A percentile compares a stretch with the other conserved stretches of the same genome.
phyloP scores from a whole-genome alignment of 129 eudicot species.

The Chrysanthemum makinoi region DNA sequence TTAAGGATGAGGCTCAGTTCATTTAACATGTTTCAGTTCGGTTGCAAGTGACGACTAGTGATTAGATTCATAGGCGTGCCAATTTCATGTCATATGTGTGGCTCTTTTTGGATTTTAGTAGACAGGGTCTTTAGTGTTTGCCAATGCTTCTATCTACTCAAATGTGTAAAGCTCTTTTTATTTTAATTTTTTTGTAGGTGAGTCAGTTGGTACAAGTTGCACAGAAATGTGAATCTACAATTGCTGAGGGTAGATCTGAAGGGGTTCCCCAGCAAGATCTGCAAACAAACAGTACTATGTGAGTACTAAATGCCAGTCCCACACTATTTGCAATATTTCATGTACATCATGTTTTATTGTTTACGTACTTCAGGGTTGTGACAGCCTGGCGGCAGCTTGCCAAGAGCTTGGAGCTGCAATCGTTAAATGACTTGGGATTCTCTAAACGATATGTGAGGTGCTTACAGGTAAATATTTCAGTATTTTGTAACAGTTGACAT shows the following conservation, averaged over 20 bases:
- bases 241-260: conserved; percentile 80
- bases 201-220: conserved; percentile 85
- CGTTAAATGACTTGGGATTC: conserved; percentile 87
- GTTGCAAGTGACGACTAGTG: too few relatives aligned
- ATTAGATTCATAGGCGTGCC: too few relatives aligned
- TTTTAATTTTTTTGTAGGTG: conserved; percentile 51
- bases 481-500: background rate
- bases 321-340: too few relatives aligned
- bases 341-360: conserved; percentile 9
- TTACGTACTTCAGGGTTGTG: conserved; percentile 61
- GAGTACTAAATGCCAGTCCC: conserved; percentile 20
- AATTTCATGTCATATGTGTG: too few relatives aligned
- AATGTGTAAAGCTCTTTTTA: too few relatives aligned
- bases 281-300: conserved; percentile 86
- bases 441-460: conserved; percentile 90
- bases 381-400: conserved; percentile 92
- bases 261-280: conserved; percentile 80
- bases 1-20: too few relatives aligned
- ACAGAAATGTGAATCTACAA: conserved; percentile 85
- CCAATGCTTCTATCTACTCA: too few relatives aligned
- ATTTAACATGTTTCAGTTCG: too few relatives aligned
- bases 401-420: conserved; percentile 81
- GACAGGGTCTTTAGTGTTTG: too few relatives aligned
- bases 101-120: too few relatives aligned
- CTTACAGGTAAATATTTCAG: conserved; percentile 55